phyloP scores from a whole-genome alignment of 2,329 filamentous ascomycete genomes.

The Pezicula carpinea region DNA sequence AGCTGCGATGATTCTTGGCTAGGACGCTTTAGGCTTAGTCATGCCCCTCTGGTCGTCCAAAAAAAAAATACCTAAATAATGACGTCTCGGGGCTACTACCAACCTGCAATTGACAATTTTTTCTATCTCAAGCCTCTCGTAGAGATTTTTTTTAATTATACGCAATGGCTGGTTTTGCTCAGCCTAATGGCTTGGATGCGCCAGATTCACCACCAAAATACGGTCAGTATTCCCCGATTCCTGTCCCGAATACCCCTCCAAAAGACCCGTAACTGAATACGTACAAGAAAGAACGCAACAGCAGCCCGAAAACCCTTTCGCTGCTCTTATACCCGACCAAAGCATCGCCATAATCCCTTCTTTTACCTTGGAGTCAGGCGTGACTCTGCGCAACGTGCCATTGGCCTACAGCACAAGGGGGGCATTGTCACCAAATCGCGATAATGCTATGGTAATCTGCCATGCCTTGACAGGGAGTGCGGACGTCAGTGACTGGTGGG shows the following conservation, averaged over 20 bases:
- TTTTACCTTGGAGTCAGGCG: slow-evolving; percentile 91
- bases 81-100: too few species aligned
- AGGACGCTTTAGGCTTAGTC: background rate
- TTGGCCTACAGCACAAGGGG: slow-evolving; percentile 65
- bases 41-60: background rate
- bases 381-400: slow-evolving; percentile 70
- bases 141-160: background rate
- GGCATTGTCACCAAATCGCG: slow-evolving; percentile 50
- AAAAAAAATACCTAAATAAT: background rate
- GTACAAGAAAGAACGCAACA: slow-evolving; percentile 31
- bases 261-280: slow-evolving; percentile 52
- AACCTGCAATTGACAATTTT: too few species aligned
- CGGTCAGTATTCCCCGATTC: slow-evolving; percentile 21
- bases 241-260: slow-evolving; percentile 6
- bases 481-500: slow-evolving; percentile 87
- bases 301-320: slow-evolving; percentile 90
- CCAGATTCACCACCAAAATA: slow-evolving; percentile 8
- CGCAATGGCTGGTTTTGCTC: background rate
- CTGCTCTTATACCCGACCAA: slow-evolving; percentile 81
- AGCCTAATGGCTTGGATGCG: slow-evolving; percentile 3
- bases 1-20: too few species aligned
- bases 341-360: slow-evolving; percentile 79
- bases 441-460: slow-evolving; percentile 73
- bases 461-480: slow-evolving; percentile 83
- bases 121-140: background rate